Conservation (phyloP, 345 rosid species). For the Lagerstroemia speciosa region DNA sequence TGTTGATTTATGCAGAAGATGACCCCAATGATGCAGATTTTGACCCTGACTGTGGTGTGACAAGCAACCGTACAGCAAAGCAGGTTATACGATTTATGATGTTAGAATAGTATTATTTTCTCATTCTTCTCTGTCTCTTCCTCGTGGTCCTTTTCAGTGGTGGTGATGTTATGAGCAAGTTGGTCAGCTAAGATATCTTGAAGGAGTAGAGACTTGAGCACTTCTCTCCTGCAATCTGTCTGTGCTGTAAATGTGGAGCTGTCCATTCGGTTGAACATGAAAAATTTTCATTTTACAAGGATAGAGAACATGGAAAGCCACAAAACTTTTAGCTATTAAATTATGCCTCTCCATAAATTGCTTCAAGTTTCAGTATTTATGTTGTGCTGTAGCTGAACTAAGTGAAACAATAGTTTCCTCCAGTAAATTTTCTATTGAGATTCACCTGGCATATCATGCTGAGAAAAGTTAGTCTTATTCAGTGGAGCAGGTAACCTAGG, state of each 20-base stretch:
- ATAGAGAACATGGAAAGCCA: background rate
- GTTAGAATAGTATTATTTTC: background rate
- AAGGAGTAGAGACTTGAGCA: background rate
- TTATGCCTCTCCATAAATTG: background rate
- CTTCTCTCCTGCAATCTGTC: background rate
- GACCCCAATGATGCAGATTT: conserved; percentile 98
- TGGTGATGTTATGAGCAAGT: background rate
- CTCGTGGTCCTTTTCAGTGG: background rate
- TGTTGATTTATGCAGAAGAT: conserved; percentile 61
- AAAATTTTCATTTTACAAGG: background rate
- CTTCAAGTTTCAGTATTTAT: background rate
- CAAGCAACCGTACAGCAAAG: conserved; percentile 26
- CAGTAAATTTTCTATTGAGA: background rate
- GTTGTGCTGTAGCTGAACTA: background rate
- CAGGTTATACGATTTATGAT: conserved; percentile 37
- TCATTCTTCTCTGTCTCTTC: background rate
- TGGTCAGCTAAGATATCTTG: background rate
- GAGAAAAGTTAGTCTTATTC: too few species aligned
- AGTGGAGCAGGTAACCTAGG: too few species aligned
- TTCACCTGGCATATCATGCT: background rate
- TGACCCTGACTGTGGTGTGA: conserved; percentile 62
- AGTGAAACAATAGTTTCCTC: background rate
- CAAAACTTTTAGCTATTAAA: background rate
- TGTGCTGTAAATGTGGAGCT: background rate
- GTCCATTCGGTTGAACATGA: background rate